These are phyloP conservation scores for Trichophyton mentagrophytes DNA, from an alignment of 2,329 filamentous ascomycete species.

Conservation along the genomic window DNA sequence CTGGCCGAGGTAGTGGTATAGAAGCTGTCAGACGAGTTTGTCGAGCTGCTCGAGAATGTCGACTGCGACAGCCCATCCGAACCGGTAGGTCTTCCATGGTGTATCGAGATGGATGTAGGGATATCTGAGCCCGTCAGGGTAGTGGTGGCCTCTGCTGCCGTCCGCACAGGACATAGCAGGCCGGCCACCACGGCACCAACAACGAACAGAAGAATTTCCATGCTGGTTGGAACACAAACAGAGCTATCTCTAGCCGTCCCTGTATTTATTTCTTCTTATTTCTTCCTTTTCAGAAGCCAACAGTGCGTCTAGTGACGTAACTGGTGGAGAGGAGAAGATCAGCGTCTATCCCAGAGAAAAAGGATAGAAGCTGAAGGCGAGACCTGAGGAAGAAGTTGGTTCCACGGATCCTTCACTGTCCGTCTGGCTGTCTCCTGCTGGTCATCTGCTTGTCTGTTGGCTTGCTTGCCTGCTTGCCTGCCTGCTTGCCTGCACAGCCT, in stretches of 20 bases:
- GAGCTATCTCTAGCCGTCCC: neutral
- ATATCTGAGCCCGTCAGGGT: constrained; percentile 10
- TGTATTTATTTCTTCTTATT: neutral
- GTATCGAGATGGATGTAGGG: constrained; percentile 7
- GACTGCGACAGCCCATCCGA: constrained; percentile 15
- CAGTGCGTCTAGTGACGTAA: neutral
- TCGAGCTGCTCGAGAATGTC: constrained; percentile 17
- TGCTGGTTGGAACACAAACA: neutral
- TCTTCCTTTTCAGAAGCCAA: neutral
- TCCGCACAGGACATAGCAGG: neutral
- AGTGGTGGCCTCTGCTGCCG: neutral
- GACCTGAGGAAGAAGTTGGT: neutral
- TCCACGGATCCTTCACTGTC: too few species aligned
- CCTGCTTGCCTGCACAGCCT: neutral
- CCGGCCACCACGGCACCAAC: neutral
- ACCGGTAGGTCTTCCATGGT: constrained; percentile 11
- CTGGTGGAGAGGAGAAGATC: neutral
- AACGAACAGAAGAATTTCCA: neutral
- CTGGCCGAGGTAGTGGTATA: constrained; percentile 26
- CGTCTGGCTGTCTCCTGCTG: neutral
- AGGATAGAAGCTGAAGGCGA: neutral
- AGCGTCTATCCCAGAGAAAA: neutral
- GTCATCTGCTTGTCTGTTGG: neutral
- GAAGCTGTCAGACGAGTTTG: constrained; percentile 13
- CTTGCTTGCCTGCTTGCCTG: neutral